Percentiles rank a stretch among this genome's conserved stretches.
Evolutionary conservation across 257 asterid species (phyloP).

Genomic region (Linaria vulgaris): DNA sequence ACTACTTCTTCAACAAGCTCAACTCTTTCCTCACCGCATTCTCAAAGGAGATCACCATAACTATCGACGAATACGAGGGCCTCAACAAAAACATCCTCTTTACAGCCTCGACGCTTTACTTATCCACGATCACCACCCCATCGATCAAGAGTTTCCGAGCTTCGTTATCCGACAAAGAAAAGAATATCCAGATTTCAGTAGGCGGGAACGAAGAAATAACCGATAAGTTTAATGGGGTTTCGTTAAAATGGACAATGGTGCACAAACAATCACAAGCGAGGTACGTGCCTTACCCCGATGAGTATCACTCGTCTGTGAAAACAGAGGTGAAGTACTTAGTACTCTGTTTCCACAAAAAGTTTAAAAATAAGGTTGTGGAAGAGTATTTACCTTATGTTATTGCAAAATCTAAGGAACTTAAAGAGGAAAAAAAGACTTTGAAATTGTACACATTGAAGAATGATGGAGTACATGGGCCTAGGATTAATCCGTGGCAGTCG

Average conservation of each 20-base stretch:
- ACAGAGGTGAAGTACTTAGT: too few species aligned
- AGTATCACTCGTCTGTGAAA: background rate
- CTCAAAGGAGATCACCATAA: conserved; percentile 49
- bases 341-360: too few species aligned
- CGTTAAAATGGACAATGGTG: conserved; percentile 40
- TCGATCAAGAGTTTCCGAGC: conserved; percentile 32
- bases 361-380: too few species aligned
- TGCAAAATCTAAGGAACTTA: conserved; percentile 29
- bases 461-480: conserved; percentile 30
- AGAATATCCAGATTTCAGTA: conserved; percentile 30
- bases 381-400: conserved; percentile 44
- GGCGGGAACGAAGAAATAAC: conserved; percentile 34
- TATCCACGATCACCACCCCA: conserved; percentile 30
- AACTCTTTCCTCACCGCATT: conserved; percentile 34
- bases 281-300: conserved; percentile 1
- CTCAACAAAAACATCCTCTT: conserved; percentile 40
- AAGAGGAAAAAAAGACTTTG: conserved; percentile 44
- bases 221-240: conserved; percentile 35
- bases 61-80: conserved; percentile 59
- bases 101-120: conserved; percentile 41
- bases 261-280: conserved; percentile 13
- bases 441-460: conserved; percentile 48
- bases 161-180: conserved; percentile 40
- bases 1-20: conserved; percentile 41
- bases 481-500: conserved; percentile 36